phyloP scores from a whole-genome alignment of 106 monocot genomes.

The Iris macrosiphon region DNA sequence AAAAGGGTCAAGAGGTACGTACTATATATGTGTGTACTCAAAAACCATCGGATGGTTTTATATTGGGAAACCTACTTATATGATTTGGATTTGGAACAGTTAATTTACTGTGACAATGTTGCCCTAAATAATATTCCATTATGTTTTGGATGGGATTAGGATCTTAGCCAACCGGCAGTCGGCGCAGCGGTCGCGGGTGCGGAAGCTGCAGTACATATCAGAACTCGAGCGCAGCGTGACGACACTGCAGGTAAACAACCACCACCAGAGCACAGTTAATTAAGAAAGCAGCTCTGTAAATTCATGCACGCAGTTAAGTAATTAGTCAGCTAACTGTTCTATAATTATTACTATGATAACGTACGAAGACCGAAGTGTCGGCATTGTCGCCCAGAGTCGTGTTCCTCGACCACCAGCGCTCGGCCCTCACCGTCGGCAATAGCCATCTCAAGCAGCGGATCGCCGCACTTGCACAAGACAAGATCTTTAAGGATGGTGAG shows the following conservation, averaged over 20 bases:
- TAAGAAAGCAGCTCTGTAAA: neutral
- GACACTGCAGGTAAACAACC: constrained; percentile 35
- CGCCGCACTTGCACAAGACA: constrained; percentile 89
- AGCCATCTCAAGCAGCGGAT: constrained; percentile 91
- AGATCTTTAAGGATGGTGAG: constrained; percentile 95
- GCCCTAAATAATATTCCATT: neutral
- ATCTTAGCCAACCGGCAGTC: constrained; percentile 78
- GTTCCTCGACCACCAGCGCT: constrained; percentile 88
- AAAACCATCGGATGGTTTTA: too few species aligned
- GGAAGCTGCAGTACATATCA: constrained; percentile 74
- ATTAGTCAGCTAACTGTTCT: neutral
- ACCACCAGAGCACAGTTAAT: neutral
- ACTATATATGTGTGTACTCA: too few species aligned
- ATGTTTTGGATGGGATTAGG: constrained; percentile 13
- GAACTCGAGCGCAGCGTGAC: constrained; percentile 67
- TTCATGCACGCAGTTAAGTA: neutral
- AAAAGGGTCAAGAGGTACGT: constrained; percentile 72
- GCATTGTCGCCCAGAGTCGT: constrained; percentile 85
- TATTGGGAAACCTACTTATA: too few species aligned
- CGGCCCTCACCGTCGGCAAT: constrained; percentile 74
- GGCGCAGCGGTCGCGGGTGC: constrained; percentile 67
- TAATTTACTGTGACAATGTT: neutral
- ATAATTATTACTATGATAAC: neutral
- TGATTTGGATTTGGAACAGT: neutral
- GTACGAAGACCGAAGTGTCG: constrained; percentile 69